Evolutionary conservation across 441 rosid genomes (phyloP), one percentile per base, ranked within the genome.

Genomic region (Adansonia madagascariensis): DNA sequence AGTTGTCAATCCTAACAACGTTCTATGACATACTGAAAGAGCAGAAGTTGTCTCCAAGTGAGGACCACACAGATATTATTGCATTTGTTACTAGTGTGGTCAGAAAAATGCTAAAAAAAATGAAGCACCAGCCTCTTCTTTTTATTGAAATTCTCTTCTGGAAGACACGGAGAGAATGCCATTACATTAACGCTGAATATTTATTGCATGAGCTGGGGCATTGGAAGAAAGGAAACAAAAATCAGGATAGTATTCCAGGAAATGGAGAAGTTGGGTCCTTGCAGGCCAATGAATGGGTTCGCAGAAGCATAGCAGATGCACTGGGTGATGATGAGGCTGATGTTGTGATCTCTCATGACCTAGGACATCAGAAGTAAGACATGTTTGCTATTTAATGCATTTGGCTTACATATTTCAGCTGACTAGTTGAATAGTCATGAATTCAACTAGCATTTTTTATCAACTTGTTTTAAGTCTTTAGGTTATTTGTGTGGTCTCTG

Each of bases 301-400:
- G 76, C 44, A 89, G 94, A 86, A 97, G 88, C 90, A 71, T 97
- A 83, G 98, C 98, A 74, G 98, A 97, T 88, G 98, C 99, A 49
- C 83, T 97, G 84, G 99, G 99, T 61, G 99, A 97, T 65, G 99
- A 97, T 82, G 99, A 97, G 84, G 98, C 97, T 81, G 98, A 97
- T 89, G 97, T 93, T 72, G 87, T 90, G 76, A 85, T 94, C 80
- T 77, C 93, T 75, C 93, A 90, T 85, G 90, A 87, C 57, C 80
- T 81, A 22, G 87, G 83, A 64, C 44, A 79, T 85, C 89, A 84
- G 73, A 86, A 80, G 95, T 89, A 85, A 87, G 91, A 78, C 47
- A 35, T 65, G 68, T 71, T 82, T 73, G 14, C 22, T 70, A 53
- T 52, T 8, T 79, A n/a, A 73, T 17, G 56, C 75, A 41, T 75